Conservation (phyloP, 371 early-diverging fungal species). For the Mucor plumbeus region DNA sequence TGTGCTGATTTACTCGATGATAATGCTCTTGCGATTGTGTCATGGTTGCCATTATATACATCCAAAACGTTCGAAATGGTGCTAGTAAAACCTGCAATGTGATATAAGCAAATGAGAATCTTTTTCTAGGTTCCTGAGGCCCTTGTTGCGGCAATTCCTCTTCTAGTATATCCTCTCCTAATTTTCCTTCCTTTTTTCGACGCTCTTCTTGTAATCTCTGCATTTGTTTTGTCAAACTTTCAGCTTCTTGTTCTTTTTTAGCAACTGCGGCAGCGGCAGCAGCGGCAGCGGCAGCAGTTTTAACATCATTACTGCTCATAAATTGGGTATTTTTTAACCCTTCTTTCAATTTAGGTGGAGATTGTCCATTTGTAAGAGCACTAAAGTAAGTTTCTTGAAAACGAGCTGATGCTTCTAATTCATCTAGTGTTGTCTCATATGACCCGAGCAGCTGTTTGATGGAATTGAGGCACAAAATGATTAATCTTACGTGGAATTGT, state of each 20-base stretch:
- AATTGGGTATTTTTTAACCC: neutral
- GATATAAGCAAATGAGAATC: conserved; percentile 54
- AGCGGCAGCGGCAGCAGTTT: neutral
- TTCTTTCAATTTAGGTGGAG: conserved; percentile 6
- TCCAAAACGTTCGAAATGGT: conserved; percentile 42
- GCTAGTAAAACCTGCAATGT: conserved; percentile 48
- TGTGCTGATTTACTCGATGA: conserved; percentile 45
- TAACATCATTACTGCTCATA: conserved; percentile 16
- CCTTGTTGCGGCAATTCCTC: conserved; percentile 13
- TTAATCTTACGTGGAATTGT: neutral
- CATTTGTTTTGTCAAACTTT: conserved; percentile 41
- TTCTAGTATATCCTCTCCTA: conserved; percentile 26
- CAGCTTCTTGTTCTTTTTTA: conserved; percentile 17
- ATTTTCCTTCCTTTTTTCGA: conserved; percentile 14
- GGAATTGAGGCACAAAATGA: neutral
- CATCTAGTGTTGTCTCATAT: conserved; percentile 35
- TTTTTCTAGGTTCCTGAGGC: conserved; percentile 25
- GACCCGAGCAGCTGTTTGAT: conserved; percentile 9
- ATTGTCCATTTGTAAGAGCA: conserved; percentile 24
- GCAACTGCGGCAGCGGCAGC: conserved; percentile 5
- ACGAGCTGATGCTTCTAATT: conserved; percentile 40
- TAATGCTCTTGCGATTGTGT: conserved; percentile 54
- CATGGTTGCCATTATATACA: conserved; percentile 37
- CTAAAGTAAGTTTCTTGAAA: conserved; percentile 38
- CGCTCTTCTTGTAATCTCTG: conserved; percentile 48